phyloP scores from a whole-genome alignment of 2,329 filamentous ascomycete species.

The Microcera coccophila region DNA sequence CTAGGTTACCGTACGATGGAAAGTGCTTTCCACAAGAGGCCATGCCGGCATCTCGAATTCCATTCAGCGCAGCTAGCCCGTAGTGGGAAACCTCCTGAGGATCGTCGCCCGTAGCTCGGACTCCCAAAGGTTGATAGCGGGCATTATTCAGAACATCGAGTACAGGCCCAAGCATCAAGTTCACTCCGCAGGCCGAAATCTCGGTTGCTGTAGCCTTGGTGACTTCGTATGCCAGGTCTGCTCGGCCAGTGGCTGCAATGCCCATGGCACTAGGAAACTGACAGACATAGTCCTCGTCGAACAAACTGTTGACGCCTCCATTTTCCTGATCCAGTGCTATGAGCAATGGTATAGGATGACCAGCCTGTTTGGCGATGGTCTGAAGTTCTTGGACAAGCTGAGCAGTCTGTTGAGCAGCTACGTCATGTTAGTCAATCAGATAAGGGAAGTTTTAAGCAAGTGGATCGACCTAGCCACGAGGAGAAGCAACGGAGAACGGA shows the following conservation, averaged over 20 bases:
- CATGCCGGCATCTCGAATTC: constrained; percentile 86
- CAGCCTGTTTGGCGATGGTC: constrained; percentile 83
- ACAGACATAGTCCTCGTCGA: constrained; percentile 91
- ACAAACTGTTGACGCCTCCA: constrained; percentile 94
- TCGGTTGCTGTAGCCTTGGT: constrained; percentile 92
- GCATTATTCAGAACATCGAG: constrained; percentile 93
- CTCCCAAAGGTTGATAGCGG: constrained; percentile 83
- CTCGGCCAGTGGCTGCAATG: constrained; percentile 84
- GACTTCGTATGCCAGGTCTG: constrained; percentile 80
- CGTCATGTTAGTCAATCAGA: not conserved
- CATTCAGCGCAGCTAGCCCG: constrained; percentile 84
- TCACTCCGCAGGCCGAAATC: constrained; percentile 87
- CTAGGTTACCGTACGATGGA: constrained; percentile 90
- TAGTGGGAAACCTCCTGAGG: constrained; percentile 93
- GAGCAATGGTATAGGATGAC: constrained; percentile 81
- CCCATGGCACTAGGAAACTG: constrained; percentile 98
- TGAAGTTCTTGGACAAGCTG: constrained; percentile 86
- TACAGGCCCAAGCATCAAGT: constrained; percentile 90
- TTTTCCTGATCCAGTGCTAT: constrained; percentile 97
- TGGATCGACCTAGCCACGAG: no score
- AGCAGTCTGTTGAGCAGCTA: constrained; percentile 88
- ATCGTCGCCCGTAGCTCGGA: constrained; percentile 86
- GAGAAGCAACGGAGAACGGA: no score
- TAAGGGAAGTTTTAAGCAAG: no score
- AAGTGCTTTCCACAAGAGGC: constrained; percentile 95